phyloP scores from a whole-genome alignment of 2,329 filamentous ascomycete species.

The Raffaelea deltoideospora region DNA sequence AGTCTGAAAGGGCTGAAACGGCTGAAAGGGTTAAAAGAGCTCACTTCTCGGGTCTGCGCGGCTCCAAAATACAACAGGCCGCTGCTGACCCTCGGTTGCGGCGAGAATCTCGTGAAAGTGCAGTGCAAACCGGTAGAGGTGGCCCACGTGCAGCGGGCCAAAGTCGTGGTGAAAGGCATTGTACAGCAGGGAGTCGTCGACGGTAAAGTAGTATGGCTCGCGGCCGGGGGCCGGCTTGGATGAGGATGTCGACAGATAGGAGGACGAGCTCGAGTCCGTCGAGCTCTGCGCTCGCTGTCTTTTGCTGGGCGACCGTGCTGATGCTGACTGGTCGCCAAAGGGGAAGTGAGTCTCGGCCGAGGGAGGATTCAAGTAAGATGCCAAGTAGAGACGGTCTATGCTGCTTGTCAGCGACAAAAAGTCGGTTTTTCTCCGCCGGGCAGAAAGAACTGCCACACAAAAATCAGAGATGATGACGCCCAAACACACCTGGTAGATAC shows the following conservation, averaged over 20 bases:
- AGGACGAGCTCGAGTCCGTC: too few species aligned
- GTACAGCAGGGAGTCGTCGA: slow-evolving; percentile 85
- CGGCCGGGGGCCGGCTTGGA: slow-evolving; percentile 29
- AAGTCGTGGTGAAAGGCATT: slow-evolving; percentile 99
- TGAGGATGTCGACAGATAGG: slow-evolving; percentile 9
- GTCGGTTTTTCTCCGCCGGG: too few species aligned
- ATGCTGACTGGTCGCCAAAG: slow-evolving; percentile 51
- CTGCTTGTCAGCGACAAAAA: slow-evolving; percentile 23
- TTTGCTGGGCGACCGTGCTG: slow-evolving; percentile 37
- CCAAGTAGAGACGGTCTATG: slow-evolving; percentile 84
- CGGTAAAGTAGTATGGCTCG: slow-evolving; percentile 83
- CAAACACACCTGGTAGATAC: slow-evolving; percentile 73
- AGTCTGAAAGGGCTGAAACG: not conserved
- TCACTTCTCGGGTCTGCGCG: slow-evolving; percentile 77
- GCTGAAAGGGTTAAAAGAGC: slow-evolving; percentile 17
- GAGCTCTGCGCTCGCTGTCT: too few species aligned
- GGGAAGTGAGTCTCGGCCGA: slow-evolving; percentile 74
- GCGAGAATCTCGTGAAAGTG: slow-evolving; percentile 91
- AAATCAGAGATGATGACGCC: too few species aligned
- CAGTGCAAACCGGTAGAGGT: slow-evolving; percentile 90
- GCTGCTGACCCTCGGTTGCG: slow-evolving; percentile 76
- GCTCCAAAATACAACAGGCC: slow-evolving; percentile 93
- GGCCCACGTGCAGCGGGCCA: slow-evolving; percentile 90
- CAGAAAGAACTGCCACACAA: too few species aligned
- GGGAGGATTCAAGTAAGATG: slow-evolving; percentile 74